Percentiles rank a stretch among this genome's conserved stretches.
phyloP scores from a whole-genome alignment of 2,329 filamentous ascomycete species.

The Alternaria burnsii region DNA sequence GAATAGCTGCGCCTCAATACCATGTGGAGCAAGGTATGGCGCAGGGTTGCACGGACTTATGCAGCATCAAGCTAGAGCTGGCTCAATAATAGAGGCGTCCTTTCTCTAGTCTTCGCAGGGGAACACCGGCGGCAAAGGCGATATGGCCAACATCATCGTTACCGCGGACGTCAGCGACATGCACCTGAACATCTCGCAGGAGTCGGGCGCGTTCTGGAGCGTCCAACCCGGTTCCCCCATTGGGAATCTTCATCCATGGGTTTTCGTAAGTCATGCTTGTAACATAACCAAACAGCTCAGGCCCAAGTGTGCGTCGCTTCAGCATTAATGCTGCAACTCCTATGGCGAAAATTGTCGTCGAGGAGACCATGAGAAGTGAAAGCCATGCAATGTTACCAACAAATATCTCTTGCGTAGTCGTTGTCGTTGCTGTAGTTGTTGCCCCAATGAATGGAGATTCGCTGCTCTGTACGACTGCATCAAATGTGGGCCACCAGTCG shows the following conservation, averaged over 20 bases:
- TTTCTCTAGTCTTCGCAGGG: constrained; percentile 37
- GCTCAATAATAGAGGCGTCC: constrained; percentile 36
- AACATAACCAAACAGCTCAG: constrained; percentile 49
- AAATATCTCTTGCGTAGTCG: constrained; percentile 28
- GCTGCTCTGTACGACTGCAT: neutral
- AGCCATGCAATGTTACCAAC: constrained; percentile 43
- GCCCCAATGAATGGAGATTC: constrained; percentile 39
- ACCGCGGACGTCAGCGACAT: constrained; percentile 43
- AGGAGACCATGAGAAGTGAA: constrained; percentile 30
- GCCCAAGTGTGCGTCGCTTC: constrained; percentile 39
- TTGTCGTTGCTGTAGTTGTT: constrained; percentile 30
- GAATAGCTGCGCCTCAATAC: neutral
- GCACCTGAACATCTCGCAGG: constrained; percentile 41
- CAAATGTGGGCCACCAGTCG: constrained; percentile 31
- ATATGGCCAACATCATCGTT: constrained; percentile 46
- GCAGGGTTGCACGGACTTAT: neutral
- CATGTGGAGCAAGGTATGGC: neutral
- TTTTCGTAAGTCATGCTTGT: constrained; percentile 52
- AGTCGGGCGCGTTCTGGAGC: constrained; percentile 47
- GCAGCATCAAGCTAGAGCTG: constrained; percentile 5
- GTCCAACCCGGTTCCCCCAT: constrained; percentile 42
- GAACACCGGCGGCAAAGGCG: constrained; percentile 45
- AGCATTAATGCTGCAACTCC: constrained; percentile 32
- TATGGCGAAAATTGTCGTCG: constrained; percentile 28
- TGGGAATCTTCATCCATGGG: constrained; percentile 37